Evolutionary conservation across 306 rosid species (phyloP).

Genomic region (Arachis hypogaea): DNA sequence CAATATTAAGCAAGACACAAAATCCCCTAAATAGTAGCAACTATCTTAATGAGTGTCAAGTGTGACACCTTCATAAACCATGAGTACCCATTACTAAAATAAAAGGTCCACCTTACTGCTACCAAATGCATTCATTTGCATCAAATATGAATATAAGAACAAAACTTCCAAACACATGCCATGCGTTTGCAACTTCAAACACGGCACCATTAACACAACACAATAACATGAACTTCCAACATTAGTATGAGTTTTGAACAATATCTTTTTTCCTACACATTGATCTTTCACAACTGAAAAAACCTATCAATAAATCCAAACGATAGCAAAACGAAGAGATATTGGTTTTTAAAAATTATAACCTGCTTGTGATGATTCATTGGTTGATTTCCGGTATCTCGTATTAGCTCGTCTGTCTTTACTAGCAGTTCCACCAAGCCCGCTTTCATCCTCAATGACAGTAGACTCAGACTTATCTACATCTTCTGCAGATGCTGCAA

Average conservation of each 20-base stretch:
- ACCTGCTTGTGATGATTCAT: conserved; percentile 57
- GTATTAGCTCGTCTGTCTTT: conserved; percentile 47
- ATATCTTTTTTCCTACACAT: neutral
- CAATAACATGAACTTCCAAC: conserved; percentile 4
- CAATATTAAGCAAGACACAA: neutral
- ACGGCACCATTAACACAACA: too few relatives aligned
- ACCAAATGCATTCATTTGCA: conserved; percentile 2
- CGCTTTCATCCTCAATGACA: conserved; percentile 49
- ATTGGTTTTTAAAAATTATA: neutral
- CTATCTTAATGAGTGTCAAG: conserved; percentile 4
- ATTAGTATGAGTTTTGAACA: neutral
- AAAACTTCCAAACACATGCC: neutral
- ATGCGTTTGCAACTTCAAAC: neutral
- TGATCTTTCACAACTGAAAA: neutral
- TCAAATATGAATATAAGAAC: neutral
- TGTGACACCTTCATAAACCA: neutral
- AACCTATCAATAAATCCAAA: conserved; percentile 3
- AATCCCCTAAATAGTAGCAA: neutral
- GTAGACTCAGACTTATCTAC: conserved; percentile 58
- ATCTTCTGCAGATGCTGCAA: conserved; percentile 74
- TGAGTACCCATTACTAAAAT: neutral
- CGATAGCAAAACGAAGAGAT: neutral
- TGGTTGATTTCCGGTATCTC: conserved; percentile 65
- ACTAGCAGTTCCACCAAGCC: conserved; percentile 28
- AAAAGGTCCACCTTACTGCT: conserved; percentile 1